A percentile compares a stretch with the other conserved stretches of the same genome.
These are phyloP conservation scores for Amaranthus palmeri DNA, from an alignment of 148 eudicot species.

Conservation along the genomic window DNA sequence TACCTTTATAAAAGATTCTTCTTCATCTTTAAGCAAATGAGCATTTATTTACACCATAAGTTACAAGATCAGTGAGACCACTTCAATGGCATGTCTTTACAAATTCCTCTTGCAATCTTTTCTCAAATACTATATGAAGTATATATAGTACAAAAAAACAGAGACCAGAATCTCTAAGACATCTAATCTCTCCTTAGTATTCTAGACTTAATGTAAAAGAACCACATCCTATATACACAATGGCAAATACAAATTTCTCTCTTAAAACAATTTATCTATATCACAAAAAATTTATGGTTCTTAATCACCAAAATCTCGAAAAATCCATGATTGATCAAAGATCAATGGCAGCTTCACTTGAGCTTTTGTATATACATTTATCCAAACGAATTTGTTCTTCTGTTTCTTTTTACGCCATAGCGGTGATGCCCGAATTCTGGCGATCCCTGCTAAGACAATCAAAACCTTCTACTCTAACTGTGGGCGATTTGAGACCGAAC, in stretches of 20 bases:
- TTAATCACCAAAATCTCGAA: constrained; percentile 19
- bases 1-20: no score
- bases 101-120: constrained; percentile 27
- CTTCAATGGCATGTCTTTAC: constrained; percentile 20
- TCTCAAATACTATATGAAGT: background rate
- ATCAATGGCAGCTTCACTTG: constrained; percentile 21
- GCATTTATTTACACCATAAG: constrained; percentile 29
- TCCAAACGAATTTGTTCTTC: constrained; percentile 25
- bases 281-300: constrained; percentile 1
- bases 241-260: constrained; percentile 20
- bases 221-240: constrained; percentile 34
- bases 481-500: constrained; percentile 47
- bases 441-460: constrained; percentile 52
- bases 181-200: background rate
- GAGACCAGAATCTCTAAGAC: constrained; percentile 1
- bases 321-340: constrained; percentile 6
- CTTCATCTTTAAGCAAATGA: background rate
- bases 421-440: constrained; percentile 49
- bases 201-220: constrained; percentile 10
- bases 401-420: constrained; percentile 32
- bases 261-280: constrained; percentile 13
- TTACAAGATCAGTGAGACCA: constrained; percentile 19
- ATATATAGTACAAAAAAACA: constrained; percentile 16
- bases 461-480: constrained; percentile 63
- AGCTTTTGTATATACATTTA: constrained; percentile 31